Evolutionary conservation across 352 stramenopile species (phyloP).

Genomic region (Globisporangium canariense): DNA sequence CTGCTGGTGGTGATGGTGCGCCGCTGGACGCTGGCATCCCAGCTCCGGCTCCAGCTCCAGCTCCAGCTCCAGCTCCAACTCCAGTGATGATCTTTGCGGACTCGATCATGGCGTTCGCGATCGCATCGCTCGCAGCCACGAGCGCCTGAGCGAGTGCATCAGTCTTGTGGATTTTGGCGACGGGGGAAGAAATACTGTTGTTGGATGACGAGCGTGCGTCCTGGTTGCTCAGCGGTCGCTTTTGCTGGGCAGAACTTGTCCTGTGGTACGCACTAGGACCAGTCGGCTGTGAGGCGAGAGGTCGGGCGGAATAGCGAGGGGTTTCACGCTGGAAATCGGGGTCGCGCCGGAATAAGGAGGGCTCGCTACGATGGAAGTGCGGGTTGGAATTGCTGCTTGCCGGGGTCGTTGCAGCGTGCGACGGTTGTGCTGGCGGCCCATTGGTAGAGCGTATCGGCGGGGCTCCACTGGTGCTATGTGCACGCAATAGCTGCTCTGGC

Average conservation of each 20-base stretch:
- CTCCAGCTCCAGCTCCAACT: not conserved
- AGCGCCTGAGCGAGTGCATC: constrained; percentile 8
- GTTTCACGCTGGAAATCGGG: not conserved
- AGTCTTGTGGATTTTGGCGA: constrained; percentile 3
- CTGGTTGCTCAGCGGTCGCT: not conserved
- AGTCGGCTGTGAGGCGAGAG: not conserved
- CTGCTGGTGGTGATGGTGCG: not conserved
- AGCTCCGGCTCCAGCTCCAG: not conserved
- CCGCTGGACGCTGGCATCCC: not conserved
- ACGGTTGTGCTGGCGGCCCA: too few relatives aligned
- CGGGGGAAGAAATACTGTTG: not conserved
- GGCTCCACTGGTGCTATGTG: not conserved
- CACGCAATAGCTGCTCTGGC: not conserved
- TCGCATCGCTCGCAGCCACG: not conserved
- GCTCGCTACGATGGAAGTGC: not conserved
- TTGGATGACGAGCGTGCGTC: not conserved
- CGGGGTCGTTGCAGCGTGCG: too few relatives aligned
- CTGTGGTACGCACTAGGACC: not conserved
- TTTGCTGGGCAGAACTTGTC: not conserved
- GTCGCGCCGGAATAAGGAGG: not conserved
- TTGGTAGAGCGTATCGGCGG: too few relatives aligned
- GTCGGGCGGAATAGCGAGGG: not conserved
- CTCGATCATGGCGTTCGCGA: constrained; percentile 10
- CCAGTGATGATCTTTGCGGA: constrained; percentile 6
- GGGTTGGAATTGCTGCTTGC: not conserved